A percentile compares a stretch with the other conserved stretches of the same genome.
Evolutionary conservation across 352 stramenopile genomes (phyloP).

Genomic region (Blastocystis sp.): DNA sequence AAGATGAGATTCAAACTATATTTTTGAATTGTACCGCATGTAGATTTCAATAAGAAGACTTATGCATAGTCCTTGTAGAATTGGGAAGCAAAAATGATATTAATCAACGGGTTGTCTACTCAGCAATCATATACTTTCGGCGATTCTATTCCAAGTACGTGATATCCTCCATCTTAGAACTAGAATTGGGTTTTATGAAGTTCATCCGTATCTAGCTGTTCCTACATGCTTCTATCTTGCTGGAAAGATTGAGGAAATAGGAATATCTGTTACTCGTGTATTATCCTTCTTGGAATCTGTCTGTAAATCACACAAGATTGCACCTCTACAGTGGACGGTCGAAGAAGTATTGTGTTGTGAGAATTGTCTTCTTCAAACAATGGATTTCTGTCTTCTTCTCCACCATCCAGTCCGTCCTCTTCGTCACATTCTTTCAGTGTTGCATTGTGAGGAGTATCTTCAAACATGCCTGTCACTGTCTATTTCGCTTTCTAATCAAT

Average conservation of each 20-base stretch:
- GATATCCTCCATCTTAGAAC: background rate
- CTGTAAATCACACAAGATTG: conserved; percentile 31
- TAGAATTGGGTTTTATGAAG: conserved; percentile 22
- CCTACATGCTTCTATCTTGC: conserved; percentile 51
- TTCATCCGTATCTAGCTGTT: conserved; percentile 55
- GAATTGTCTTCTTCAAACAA: background rate
- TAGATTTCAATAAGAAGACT: background rate
- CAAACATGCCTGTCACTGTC: background rate
- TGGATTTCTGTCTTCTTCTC: conserved; percentile 46
- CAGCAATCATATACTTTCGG: conserved; percentile 20
- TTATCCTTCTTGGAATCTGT: conserved; percentile 12
- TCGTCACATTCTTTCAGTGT: background rate
- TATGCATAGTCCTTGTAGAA: conserved; percentile 49
- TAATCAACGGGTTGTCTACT: background rate
- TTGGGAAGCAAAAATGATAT: conserved; percentile 48
- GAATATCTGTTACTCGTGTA: background rate
- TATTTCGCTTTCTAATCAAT: background rate
- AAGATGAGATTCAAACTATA: background rate
- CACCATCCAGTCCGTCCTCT: conserved; percentile 11
- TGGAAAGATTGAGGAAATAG: conserved; percentile 46
- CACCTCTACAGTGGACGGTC: conserved; percentile 19
- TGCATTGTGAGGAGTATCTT: conserved; percentile 24
- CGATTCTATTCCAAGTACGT: background rate
- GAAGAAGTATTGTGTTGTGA: conserved; percentile 29
- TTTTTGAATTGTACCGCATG: conserved; percentile 12